phyloP scores from a whole-genome alignment of 306 rosid genomes.

The Vicia faba region DNA sequence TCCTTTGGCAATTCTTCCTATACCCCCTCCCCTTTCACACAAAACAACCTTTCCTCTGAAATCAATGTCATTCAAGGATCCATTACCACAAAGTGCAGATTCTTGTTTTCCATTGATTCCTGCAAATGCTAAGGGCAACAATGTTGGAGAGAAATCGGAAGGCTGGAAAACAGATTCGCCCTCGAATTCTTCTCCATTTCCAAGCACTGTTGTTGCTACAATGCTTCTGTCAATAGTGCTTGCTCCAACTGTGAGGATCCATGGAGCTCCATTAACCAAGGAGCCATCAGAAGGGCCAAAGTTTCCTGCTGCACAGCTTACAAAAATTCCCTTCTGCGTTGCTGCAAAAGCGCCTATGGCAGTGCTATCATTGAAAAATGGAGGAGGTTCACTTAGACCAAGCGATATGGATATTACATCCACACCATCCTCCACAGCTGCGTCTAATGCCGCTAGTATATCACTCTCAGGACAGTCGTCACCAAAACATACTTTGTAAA shows the following conservation, averaged over 20 bases:
- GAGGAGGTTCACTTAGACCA: conserved; percentile 36
- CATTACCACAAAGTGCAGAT: conserved; percentile 53
- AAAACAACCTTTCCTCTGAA: conserved; percentile 58
- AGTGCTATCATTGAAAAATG: conserved; percentile 54
- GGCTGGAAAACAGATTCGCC: conserved; percentile 60
- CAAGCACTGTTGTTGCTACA: conserved; percentile 50
- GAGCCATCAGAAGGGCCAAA: conserved; percentile 50
- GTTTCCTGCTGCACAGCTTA: conserved; percentile 72
- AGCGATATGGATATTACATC: conserved; percentile 75
- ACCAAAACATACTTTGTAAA: conserved; percentile 52
- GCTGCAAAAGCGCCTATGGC: conserved; percentile 76
- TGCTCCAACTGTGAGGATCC: conserved; percentile 74
- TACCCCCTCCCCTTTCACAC: conserved; percentile 69
- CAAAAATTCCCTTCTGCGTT: conserved; percentile 67
- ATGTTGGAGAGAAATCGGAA: conserved; percentile 38
- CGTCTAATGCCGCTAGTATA: conserved; percentile 49
- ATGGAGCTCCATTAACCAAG: conserved; percentile 69
- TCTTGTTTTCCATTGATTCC: conserved; percentile 52
- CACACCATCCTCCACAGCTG: conserved; percentile 62
- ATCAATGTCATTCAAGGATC: conserved; percentile 48
- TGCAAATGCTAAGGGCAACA: conserved; percentile 56
- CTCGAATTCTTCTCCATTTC: conserved; percentile 47
- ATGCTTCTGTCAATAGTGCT: conserved; percentile 65
- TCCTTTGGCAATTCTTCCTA: conserved; percentile 60
- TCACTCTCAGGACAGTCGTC: conserved; percentile 46